Conservation (phyloP, 139 green algal genomes). For the Penium margaritaceum region DNA sequence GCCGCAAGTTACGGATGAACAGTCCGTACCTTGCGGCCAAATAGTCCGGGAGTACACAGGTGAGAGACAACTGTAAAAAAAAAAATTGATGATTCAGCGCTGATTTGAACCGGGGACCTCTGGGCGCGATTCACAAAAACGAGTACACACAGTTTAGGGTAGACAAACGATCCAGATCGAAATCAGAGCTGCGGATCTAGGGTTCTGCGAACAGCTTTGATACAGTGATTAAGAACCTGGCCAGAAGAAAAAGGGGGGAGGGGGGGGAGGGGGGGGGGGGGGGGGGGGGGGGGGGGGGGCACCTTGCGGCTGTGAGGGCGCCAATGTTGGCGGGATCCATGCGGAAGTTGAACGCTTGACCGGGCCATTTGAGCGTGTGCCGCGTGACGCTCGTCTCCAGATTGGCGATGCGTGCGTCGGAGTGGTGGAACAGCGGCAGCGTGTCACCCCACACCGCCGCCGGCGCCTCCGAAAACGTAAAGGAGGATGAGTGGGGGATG, state of each 20-base stretch:
- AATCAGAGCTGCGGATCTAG: too few species aligned
- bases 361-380: constrained; percentile 36
- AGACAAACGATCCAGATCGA: background rate
- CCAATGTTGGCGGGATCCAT: constrained; percentile 49
- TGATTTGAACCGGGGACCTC: too few species aligned
- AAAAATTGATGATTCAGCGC: background rate
- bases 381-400: constrained; percentile 59
- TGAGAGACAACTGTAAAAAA: background rate
- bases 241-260: background rate
- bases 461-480: background rate
- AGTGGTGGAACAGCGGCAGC: constrained; percentile 45
- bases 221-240: background rate
- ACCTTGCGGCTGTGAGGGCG: background rate
- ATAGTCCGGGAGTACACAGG: too few species aligned
- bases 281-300: background rate
- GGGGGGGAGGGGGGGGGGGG: background rate
- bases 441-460: constrained; percentile 51
- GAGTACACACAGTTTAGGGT: too few species aligned
- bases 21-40: background rate
- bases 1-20: background rate
- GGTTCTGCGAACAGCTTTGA: background rate
- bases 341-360: constrained; percentile 64
- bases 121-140: too few species aligned
- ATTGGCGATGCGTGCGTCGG: constrained; percentile 54
- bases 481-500: too few species aligned